Percentiles rank a stretch among this genome's conserved stretches.
phyloP scores from a whole-genome alignment of 495 filamentous ascomycete genomes.

The Aspergillus taichungensis region DNA sequence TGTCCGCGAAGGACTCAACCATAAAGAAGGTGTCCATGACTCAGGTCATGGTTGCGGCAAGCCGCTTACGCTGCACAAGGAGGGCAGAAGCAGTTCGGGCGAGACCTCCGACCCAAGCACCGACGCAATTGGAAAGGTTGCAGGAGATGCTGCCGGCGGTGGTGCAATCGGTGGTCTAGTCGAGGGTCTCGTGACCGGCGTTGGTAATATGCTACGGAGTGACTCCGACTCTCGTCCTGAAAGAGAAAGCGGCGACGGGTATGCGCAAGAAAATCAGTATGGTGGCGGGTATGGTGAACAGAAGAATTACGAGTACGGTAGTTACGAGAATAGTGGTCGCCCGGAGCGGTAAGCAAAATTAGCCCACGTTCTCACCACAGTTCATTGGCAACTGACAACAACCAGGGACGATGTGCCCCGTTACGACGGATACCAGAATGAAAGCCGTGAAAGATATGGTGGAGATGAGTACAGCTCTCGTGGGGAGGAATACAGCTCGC shows the following conservation, averaged over 20 bases:
- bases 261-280: constrained; percentile 8
- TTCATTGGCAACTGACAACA: background rate
- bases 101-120: constrained; percentile 14
- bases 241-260: constrained; percentile 15
- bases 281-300: background rate
- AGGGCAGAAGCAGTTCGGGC: constrained; percentile 20
- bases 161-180: constrained; percentile 43
- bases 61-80: constrained; percentile 49
- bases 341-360: too few relatives aligned
- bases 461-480: background rate
- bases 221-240: constrained; percentile 17
- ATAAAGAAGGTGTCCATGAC: constrained; percentile 77
- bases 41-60: constrained; percentile 78
- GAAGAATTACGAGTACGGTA: background rate
- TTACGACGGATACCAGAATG: background rate
- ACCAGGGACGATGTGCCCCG: too few relatives aligned
- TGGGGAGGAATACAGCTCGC: background rate
- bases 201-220: constrained; percentile 38
- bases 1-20: constrained; percentile 65
- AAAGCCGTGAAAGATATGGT: background rate
- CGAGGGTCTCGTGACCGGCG: constrained; percentile 40
- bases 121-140: constrained; percentile 31
- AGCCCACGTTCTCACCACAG: too few relatives aligned
- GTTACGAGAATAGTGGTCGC: background rate
- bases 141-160: constrained; percentile 36